Base-by-base conservation (phyloP, 345 rosid genomes). In the Brassica nigra region DNA sequence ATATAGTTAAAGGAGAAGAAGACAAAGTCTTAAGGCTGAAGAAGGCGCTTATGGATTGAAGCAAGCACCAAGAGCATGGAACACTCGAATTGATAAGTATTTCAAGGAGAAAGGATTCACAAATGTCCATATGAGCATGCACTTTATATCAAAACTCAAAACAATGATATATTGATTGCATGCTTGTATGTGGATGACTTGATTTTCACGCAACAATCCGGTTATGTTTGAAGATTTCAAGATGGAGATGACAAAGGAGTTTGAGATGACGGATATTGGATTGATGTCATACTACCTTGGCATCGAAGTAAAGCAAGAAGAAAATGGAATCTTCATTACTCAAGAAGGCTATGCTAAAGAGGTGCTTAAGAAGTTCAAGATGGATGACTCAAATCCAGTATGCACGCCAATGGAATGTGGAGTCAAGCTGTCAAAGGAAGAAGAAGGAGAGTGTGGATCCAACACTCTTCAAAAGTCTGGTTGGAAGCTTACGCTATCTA, bases 121-220 rank as follows among this genome's bases (percentile, higher is more conserved):
- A 36, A 65, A 8, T 67, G 71, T 5, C 71, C 71, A 67, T 67
- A 66, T 66, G 28, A 66, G 29, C 70, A 66, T 66, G 70, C 52
- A 66, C 52, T 66, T 1, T 66, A 36, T 36, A 66, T 64, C 52
- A 66, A 66, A 66, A 66, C 12, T 18, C 30, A 66, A 18, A 37
- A 66, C 1, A 2, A 10, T 0, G 52, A 66, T 36, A 66, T 66
- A 36, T 33, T 66, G 30, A 66, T 66, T 18, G 52, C 55, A 39
- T 67, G 57, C 16, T 67, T 67, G 0, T 67, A 67, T 39, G 33
- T 44, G 0, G 58, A 68, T 44, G 58, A 68, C 58, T 39, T 36
- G 16, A 66, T 36, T 16, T 36, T 18, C 18, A 18, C 18, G 18
- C 18, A 18, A 18, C 18, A 18, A 18, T 18, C 18, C 18, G 18